Percentiles rank a stretch among this genome's conserved stretches.
Evolutionary conservation across 2,329 filamentous ascomycete genomes (phyloP).

Genomic region (Fusarium mangiferae): DNA sequence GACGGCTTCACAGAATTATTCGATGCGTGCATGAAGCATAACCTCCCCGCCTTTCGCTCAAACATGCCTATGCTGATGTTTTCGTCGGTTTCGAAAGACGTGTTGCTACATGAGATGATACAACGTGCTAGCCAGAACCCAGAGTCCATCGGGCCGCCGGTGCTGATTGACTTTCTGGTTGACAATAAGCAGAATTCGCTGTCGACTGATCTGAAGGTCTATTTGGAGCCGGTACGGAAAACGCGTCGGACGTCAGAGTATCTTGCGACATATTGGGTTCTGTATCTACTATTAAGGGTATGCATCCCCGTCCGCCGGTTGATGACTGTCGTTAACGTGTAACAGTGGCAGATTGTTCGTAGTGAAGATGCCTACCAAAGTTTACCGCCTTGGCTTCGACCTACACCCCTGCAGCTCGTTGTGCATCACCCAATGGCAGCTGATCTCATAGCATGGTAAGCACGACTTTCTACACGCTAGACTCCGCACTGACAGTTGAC

Average conservation of each 20-base stretch:
- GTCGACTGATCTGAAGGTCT: neutral
- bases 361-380: constrained; percentile 14
- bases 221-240: neutral
- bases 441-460: constrained; percentile 14
- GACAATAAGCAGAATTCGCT: neutral
- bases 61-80: neutral
- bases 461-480: neutral
- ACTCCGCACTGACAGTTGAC: neutral
- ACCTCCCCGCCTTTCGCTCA: neutral
- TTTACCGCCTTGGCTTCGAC: neutral
- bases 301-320: fast-evolving
- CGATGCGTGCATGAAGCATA: neutral
- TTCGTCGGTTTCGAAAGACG: neutral
- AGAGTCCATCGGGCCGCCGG: neutral
- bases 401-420: constrained; percentile 2
- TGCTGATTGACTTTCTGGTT: neutral
- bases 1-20: neutral
- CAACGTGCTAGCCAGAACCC: neutral
- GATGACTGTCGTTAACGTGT: neutral
- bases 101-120: neutral
- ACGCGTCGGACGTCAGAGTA: neutral
- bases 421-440: constrained; percentile 8
- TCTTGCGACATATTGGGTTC: neutral
- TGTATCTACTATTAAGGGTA: constrained; percentile 3
- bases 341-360: constrained; percentile 4